Base-by-base conservation (phyloP, 2,329 filamentous ascomycete genomes). In the Penicillium sp. region DNA sequence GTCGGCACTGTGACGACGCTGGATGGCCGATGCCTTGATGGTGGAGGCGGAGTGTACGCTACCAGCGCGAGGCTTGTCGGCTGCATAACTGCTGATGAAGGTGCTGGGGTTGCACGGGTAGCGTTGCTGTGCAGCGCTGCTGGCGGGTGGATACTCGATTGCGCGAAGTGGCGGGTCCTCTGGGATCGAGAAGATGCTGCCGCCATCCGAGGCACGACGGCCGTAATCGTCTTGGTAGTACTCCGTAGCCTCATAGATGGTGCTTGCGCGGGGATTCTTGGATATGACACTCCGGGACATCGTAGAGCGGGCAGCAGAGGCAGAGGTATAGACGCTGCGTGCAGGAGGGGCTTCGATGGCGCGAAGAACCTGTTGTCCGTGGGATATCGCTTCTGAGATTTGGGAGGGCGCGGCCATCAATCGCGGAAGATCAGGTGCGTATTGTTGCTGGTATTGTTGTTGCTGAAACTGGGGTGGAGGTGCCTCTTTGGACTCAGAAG, bases 11-110 rank as follows among this genome's bases (percentile, higher is more conserved):
- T 66, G 60, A 7, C 66, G 63, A 4, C 68, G 55, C 30, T 57
- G 55, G 1, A 37, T 40, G 45, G 57, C 67, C 5, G 75, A 67
- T 10, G 73, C 69, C 54, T 75, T 76, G 66, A 76, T 70, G 0
- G 76, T 78, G 13, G 76, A 78, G 2, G 74, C 65, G 5, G 75
- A 76, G 52, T 74, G 74, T 28, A 74, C 68, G 59, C 74, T 78
- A 14, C 67, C 71, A 67, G 67, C 65, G 54, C 71, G 74, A 10
- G 72, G 70, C 33, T 70, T 71, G 28, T 78, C 76, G 33, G 70
- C 64, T n/a, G 66, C 71, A 66, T 76, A 79, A 62, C 74, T 78
- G 72, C 76, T 79, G 68, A 79, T 78, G 58, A 79, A 73, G 6
- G 77, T 78, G 62, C 75, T 76, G 49, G 75, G 72, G 54, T 73